phyloP scores from a whole-genome alignment of 441 rosid genomes.

The Mallotus japonicus region DNA sequence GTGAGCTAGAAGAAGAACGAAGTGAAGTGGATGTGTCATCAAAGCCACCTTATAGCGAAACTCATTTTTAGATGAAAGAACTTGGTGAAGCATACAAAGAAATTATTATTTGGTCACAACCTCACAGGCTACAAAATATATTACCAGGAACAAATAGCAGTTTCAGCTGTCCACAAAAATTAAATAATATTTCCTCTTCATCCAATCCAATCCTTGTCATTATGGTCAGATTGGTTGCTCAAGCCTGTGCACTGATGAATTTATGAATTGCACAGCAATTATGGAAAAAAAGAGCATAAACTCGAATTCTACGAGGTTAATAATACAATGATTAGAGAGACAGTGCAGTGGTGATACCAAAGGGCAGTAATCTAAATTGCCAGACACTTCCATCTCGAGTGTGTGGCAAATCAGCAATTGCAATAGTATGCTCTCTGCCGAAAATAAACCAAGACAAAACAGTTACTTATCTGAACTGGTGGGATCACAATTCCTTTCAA shows the following conservation, averaged over 20 bases:
- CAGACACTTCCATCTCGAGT: background rate
- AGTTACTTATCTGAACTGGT: constrained; percentile 20
- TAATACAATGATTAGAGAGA: background rate
- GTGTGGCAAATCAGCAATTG: too few relatives aligned
- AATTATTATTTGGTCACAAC: too few relatives aligned
- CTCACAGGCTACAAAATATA: too few relatives aligned
- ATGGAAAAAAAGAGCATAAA: background rate
- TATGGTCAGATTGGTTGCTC: background rate
- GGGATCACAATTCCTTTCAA: constrained; percentile 48
- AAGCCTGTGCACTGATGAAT: background rate
- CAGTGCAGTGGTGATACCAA: background rate
- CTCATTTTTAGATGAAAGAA: too few relatives aligned
- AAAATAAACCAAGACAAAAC: constrained; percentile 3
- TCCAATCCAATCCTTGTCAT: background rate
- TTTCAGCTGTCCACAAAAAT: too few relatives aligned
- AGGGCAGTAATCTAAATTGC: background rate
- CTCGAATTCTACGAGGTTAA: too few relatives aligned
- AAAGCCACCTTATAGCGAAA: too few relatives aligned
- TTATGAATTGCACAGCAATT: background rate
- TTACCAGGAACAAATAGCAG: too few relatives aligned
- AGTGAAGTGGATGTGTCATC: too few relatives aligned
- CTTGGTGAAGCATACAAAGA: too few relatives aligned
- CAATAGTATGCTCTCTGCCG: background rate
- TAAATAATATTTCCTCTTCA: background rate
- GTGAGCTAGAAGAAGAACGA: too few relatives aligned